phyloP scores from a whole-genome alignment of 2,329 filamentous ascomycete genomes.

The Cercospora beticola region DNA sequence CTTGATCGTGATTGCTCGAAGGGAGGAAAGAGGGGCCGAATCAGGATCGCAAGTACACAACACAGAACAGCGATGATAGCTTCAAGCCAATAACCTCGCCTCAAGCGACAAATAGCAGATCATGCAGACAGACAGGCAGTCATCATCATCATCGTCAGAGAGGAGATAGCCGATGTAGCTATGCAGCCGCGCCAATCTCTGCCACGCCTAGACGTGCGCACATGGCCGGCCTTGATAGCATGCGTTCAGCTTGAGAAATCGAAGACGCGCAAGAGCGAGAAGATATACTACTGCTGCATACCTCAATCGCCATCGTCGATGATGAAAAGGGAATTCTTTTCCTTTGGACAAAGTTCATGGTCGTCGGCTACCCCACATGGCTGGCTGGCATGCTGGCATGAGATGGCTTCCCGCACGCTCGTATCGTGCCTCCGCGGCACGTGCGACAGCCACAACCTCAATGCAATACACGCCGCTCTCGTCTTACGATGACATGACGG shows the following conservation, averaged over 20 bases:
- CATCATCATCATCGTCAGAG: slow-evolving; percentile 19
- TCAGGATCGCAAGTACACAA: slow-evolving; percentile 28
- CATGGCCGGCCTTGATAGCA: slow-evolving; percentile 24
- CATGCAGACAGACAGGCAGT: slow-evolving; percentile 22
- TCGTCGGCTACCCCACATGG: slow-evolving; percentile 15
- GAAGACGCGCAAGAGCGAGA: slow-evolving; percentile 16
- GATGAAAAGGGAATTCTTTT: slow-evolving; percentile 15
- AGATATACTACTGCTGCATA: slow-evolving; percentile 7
- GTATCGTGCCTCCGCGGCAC: slow-evolving; percentile 7
- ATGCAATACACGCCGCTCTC: background rate
- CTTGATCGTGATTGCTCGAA: slow-evolving; percentile 21
- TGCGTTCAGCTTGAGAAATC: slow-evolving; percentile 31
- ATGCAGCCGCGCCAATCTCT: slow-evolving; percentile 26
- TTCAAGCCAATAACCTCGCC: slow-evolving; percentile 30
- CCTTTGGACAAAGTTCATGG: slow-evolving; percentile 26
- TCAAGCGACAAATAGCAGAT: slow-evolving; percentile 29
- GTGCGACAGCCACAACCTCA: background rate
- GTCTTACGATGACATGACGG: background rate
- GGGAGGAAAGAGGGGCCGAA: slow-evolving; percentile 12
- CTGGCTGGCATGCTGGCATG: slow-evolving; percentile 8
- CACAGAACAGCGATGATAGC: slow-evolving; percentile 27
- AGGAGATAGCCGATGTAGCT: slow-evolving; percentile 33
- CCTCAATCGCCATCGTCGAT: slow-evolving; percentile 13
- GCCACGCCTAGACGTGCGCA: slow-evolving; percentile 19
- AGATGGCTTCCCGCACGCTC: slow-evolving; percentile 9